Evolutionary conservation across 768 basidiomycete genomes (phyloP), one percentile per base, ranked within the genome.

Genomic region (Mycena vulgaris): DNA sequence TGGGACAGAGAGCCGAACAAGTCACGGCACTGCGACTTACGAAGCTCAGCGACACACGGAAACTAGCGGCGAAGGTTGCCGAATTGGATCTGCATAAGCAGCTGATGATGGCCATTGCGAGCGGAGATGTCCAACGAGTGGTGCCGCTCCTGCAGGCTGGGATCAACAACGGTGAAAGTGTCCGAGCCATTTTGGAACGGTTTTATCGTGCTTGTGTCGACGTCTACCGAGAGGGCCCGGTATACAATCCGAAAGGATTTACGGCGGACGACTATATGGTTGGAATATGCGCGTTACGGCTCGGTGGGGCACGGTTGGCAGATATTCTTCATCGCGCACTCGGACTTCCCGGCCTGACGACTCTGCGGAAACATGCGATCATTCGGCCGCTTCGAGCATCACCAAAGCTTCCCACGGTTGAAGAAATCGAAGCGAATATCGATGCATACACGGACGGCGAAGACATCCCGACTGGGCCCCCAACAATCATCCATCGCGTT

Each of bases 181-280:
- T 74, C 8, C 33, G 39, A 1, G 69, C 33, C 0, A 49, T 74
- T 9, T n/a, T 71, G 21, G 48, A 63, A 27, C 65, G 65, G 16
- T 49, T 66, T 31, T 59, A 72, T 30, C 57, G 33, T 11, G 75
- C 72, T 23, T 40, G 37, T 7, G 28, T 27, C 2, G 66, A 67
- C 14, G 51, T 47, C 14, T 30, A 31, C 27, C 58, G 67, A 45
- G 58, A 72, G 48, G 67, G 69, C 8, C 66, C 66, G 5, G 23
- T 48, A 3, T 76, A 76, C 42, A 72, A 69, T 47, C 70, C 75
- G 2, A 74, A 72, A 28, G 69, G 70, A 17, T 74, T 70, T 31
- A 73, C 66, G 5, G 40, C 55, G 17, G 63, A 71, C 47, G 75
- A 75, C 4, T 33, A 63, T 14, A 73, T 74, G 75, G 19, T 66